Conservation (phyloP, 768 basidiomycete genomes). For the Coprinellus aureogranulatus region DNA sequence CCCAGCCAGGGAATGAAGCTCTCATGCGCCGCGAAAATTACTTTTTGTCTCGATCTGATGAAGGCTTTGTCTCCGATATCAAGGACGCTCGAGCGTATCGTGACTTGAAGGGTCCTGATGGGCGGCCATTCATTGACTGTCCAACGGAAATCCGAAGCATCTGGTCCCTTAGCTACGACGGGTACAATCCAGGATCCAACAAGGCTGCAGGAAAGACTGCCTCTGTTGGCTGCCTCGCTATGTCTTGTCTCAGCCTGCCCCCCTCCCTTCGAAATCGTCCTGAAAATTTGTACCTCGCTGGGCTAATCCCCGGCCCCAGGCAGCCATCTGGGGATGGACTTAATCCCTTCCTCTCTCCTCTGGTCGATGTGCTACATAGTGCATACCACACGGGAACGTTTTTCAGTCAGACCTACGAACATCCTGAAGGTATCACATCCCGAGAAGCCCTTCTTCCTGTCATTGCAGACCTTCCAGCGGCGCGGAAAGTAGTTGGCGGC, state of each 20-base stretch:
- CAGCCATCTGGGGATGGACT: constrained; percentile 28
- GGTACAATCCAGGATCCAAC: constrained; percentile 30
- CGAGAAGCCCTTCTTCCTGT: constrained; percentile 26
- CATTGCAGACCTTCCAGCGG: constrained; percentile 32
- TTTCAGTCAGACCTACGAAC: constrained; percentile 17
- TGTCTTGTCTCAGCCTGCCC: constrained; percentile 35
- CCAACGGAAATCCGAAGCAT: constrained; percentile 1
- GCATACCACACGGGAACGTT: constrained; percentile 30
- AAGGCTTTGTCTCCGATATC: background rate
- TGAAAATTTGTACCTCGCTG: constrained; percentile 37
- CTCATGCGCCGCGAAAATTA: background rate
- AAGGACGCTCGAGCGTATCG: background rate
- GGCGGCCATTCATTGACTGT: constrained; percentile 4
- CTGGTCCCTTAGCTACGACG: constrained; percentile 17
- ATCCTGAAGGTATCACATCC: constrained; percentile 22
- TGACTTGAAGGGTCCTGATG: constrained; percentile 1
- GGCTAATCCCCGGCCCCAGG: constrained; percentile 18
- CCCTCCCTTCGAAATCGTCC: constrained; percentile 17
- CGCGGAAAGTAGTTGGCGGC: constrained; percentile 25
- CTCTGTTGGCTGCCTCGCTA: constrained; percentile 21
- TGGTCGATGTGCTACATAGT: constrained; percentile 31
- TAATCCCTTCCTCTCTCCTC: constrained; percentile 33
- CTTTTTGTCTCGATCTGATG: too few species aligned
- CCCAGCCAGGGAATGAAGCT: constrained; percentile 3
- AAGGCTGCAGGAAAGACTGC: constrained; percentile 22